Base-by-base conservation (phyloP, 352 stramenopile genomes). In the Pythium dissotocum region DNA sequence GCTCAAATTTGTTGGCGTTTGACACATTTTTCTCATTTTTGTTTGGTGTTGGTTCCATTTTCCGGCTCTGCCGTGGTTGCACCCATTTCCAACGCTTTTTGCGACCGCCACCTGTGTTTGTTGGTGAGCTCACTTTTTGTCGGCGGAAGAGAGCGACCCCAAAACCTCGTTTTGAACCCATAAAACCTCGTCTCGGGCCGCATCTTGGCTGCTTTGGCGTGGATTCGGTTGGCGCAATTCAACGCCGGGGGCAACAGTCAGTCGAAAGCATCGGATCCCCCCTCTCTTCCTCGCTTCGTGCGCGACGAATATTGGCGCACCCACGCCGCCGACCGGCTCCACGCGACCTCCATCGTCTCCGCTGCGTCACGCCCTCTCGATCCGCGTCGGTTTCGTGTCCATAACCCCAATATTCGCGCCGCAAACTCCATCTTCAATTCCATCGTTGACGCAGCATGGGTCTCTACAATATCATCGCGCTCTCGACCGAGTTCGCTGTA, bases 391-490 rank as follows among this genome's bases (percentile, higher is more conserved):
- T 48, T 16, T 36, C n/a, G 46, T n/a, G 12, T 32, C 5, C 18
- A 33, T 65, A 16, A 6, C 12, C 57, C 26, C 24, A 9, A 3
- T 60, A 54, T 32, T 52, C 36, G 24, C 40, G 9, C 6, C 28
- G 26, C 9, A 46, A 30, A 65, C 42, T 2, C 16, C 14, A 6
- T 33, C 40, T 44, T 13, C 24, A 53, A 24, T 21, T 32, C n/a
- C 8, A 12, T 44, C 8, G 13, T 55, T 6, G 26, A 10, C 30
- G 18, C 60, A 90, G 12, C 60, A 93, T 93, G 85, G 85, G 85
- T 28, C 54, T 91, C 21, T 87, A 89, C 66, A 90, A 89, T 71
- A 55, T 87, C 40, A 53, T 90, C 24, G 77, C 85, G 58, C 78
- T 91, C 49, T 65, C 75, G 30, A 70, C 77, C 26, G 85, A 93